These are phyloP conservation scores for Fusarium mundagurra DNA, from an alignment of 2,329 filamentous ascomycete genomes.

Conservation along the genomic window DNA sequence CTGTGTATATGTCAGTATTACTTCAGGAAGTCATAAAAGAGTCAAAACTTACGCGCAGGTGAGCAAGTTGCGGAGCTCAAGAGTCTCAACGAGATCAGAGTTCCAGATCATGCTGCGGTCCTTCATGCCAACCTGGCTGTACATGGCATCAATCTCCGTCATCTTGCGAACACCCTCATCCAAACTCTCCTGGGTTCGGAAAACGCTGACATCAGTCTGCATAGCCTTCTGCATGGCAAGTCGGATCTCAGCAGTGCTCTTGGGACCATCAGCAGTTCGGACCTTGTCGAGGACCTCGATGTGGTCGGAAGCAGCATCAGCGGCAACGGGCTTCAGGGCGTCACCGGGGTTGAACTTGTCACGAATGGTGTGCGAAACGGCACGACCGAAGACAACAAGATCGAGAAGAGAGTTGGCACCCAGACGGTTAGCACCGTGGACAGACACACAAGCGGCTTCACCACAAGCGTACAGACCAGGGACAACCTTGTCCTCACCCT, in stretches of 20 bases:
- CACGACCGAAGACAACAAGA: conserved; percentile 96
- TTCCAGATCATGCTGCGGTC: conserved; percentile 99
- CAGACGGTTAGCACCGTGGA: conserved; percentile 97
- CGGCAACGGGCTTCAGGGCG: conserved; percentile 80
- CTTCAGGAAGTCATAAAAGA: not conserved
- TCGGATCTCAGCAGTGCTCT: conserved; percentile 88
- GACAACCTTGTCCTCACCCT: conserved; percentile 91
- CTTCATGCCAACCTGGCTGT: conserved; percentile 89
- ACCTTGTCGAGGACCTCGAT: conserved; percentile 88
- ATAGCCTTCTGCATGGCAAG: conserved; percentile 97
- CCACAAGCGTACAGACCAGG: conserved; percentile 95
- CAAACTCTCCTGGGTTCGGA: conserved; percentile 92
- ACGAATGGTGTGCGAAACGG: conserved; percentile 95
- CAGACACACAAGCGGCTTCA: conserved; percentile 96
- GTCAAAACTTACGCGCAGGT: conserved; percentile 84
- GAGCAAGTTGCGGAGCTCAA: conserved; percentile 93
- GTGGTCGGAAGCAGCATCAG: conserved; percentile 88
- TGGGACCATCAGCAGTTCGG: conserved; percentile 84
- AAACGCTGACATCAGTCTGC: conserved; percentile 97
- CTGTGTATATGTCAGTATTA: conserved; percentile 52
- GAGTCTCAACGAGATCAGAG: conserved; percentile 93
- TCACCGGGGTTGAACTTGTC: conserved; percentile 90
- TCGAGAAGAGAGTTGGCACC: conserved; percentile 98
- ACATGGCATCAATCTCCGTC: conserved; percentile 82
- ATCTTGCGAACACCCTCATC: conserved; percentile 94